Percentiles rank a stretch among this genome's conserved stretches.
phyloP scores from a whole-genome alignment of 116 monocot genomes.

The Zostera marina region DNA sequence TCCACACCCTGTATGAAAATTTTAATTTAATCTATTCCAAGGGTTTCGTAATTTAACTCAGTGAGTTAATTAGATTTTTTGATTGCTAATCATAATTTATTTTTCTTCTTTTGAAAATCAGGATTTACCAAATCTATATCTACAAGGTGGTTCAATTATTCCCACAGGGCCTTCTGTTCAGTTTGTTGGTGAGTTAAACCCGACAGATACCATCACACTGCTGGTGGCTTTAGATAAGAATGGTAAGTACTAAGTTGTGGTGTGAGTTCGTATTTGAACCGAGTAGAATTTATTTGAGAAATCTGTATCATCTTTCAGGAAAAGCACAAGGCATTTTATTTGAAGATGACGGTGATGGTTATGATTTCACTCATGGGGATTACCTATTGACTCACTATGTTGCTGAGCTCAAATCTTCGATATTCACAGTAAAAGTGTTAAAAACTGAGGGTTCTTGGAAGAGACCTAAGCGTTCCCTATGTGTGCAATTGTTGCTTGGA shows the following conservation, averaged over 20 bases:
- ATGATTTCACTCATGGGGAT: slow-evolving; percentile 46
- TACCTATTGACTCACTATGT: slow-evolving; percentile 74
- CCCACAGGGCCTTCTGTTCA: slow-evolving; percentile 68
- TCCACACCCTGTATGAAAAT: slow-evolving; percentile 59
- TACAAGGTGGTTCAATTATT: slow-evolving; percentile 88
- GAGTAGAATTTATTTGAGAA: background rate
- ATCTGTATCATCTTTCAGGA: slow-evolving; percentile 17
- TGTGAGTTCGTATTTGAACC: too few species aligned
- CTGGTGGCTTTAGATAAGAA: slow-evolving; percentile 57
- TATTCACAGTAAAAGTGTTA: slow-evolving; percentile 50
- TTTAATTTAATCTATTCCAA: background rate
- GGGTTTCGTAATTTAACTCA: too few species aligned
- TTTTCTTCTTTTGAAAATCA: slow-evolving; percentile 9
- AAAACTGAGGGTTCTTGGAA: slow-evolving; percentile 69
- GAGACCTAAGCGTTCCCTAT: slow-evolving; percentile 51
- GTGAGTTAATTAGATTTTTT: background rate
- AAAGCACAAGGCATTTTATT: slow-evolving; percentile 75
- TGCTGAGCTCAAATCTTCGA: slow-evolving; percentile 56
- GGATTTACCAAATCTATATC: slow-evolving; percentile 82
- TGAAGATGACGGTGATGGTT: slow-evolving; percentile 92
- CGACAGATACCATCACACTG: slow-evolving; percentile 48
- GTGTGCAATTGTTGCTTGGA: slow-evolving; percentile 56
- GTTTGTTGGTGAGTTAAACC: slow-evolving; percentile 66
- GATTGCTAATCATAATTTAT: background rate
- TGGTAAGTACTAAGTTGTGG: slow-evolving; percentile 26